A percentile compares a stretch with the other conserved stretches of the same genome.
Evolutionary conservation across 169 alveolate genomes (phyloP).

Genomic region (Babesia sp.): DNA sequence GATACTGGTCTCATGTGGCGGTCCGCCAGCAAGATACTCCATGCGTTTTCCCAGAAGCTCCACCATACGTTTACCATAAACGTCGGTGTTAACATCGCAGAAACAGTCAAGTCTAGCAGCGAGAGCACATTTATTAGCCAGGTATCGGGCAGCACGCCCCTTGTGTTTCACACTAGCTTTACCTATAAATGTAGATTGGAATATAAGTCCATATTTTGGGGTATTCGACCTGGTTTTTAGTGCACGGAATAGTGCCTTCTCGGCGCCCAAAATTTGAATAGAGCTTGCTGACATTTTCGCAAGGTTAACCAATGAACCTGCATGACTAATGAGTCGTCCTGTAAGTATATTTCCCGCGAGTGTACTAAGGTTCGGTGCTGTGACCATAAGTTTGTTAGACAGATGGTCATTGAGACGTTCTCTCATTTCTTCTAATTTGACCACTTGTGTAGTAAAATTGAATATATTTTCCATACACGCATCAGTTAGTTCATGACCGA

Average conservation of each 20-base stretch:
- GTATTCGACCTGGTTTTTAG: constrained; percentile 95
- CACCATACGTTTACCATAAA: constrained; percentile 91
- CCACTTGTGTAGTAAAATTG: constrained; percentile 89
- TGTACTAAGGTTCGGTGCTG: constrained; percentile 97
- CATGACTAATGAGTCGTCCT: constrained; percentile 95
- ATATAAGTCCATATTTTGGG: constrained; percentile 98
- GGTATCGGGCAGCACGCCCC: constrained; percentile 94
- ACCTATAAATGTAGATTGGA: constrained; percentile 95
- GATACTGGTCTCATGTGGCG: constrained; percentile 78
- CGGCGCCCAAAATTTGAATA: constrained; percentile 95
- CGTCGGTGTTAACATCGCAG: constrained; percentile 75
- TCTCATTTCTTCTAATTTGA: constrained; percentile 86
- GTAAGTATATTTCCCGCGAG: constrained; percentile 95
- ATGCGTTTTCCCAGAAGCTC: constrained; percentile 94
- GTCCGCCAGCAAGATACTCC: constrained; percentile 87
- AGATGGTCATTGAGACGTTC: constrained; percentile 87
- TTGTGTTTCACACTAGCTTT: constrained; percentile 92
- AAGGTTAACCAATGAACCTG: constrained; percentile 93
- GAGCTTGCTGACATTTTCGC: constrained; percentile 97
- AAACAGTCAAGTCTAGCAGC: constrained; percentile 96
- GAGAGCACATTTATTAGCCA: constrained; percentile 97
- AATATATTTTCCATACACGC: constrained; percentile 88
- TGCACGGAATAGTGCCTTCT: constrained; percentile 97
- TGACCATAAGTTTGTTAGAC: constrained; percentile 87
- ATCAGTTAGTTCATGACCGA: constrained; percentile 95